Percentiles rank a stretch among this genome's conserved stretches.
These are phyloP conservation scores for Colletotrichum neosansevieriae DNA, from an alignment of 2,329 filamentous ascomycete genomes.

Conservation along the genomic window DNA sequence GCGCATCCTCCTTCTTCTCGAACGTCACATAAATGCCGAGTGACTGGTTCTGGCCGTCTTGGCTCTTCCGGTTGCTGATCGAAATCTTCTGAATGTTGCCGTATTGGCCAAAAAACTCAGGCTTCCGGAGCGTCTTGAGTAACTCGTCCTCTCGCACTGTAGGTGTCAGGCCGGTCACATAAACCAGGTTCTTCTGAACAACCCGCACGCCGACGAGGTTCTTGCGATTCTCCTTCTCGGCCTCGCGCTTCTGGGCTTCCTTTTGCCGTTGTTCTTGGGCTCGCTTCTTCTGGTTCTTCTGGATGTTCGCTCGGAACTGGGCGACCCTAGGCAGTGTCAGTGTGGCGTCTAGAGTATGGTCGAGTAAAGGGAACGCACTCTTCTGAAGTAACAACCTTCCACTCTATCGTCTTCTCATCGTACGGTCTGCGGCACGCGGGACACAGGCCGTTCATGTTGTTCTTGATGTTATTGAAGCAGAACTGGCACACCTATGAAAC, in stretches of 20 bases:
- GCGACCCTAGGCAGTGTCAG: conserved; percentile 67
- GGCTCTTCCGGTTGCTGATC: conserved; percentile 92
- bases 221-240: conserved; percentile 94
- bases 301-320: conserved; percentile 81
- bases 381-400: conserved; percentile 93
- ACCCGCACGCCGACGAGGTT: conserved; percentile 95
- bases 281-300: conserved; percentile 93
- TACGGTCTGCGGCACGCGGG: conserved; percentile 97
- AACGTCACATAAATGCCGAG: conserved; percentile 99
- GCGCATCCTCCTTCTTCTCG: conserved; percentile 89
- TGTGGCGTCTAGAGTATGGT: not conserved
- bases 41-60: conserved; percentile 81
- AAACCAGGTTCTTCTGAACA: conserved; percentile 98
- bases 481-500: conserved; percentile 91
- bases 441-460: conserved; percentile 96
- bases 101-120: conserved; percentile 97
- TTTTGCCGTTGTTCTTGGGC: conserved; percentile 87
- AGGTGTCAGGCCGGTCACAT: conserved; percentile 94
- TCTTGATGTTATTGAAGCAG: conserved; percentile 99
- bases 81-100: conserved; percentile 99
- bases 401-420: conserved; percentile 96
- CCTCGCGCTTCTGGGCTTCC: conserved; percentile 95
- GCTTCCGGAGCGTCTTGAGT: conserved; percentile 87
- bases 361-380: conserved; percentile 73
- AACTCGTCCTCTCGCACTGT: conserved; percentile 93